Evolutionary conservation across 2,329 filamentous ascomycete species (phyloP), one percentile per base, ranked within the genome.

Genomic region (Juglanconis juglandina): DNA sequence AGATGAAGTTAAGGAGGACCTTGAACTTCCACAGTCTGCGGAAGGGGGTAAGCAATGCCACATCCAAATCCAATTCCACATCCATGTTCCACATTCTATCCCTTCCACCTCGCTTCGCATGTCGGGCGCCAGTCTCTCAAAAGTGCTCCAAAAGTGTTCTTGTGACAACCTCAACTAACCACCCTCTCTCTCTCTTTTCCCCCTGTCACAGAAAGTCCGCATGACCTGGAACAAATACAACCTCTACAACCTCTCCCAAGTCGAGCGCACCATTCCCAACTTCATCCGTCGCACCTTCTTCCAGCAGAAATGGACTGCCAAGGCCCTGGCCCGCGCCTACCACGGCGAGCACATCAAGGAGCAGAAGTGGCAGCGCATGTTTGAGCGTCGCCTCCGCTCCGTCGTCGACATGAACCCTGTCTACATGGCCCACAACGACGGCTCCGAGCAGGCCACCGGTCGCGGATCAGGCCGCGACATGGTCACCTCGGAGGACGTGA

Each of bases 191-290:
- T 24, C 44, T 56, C 56, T 50, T 33, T 41, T 52, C 24, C 24
- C 24, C 24, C 24, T 24, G 24, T 24, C 24, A 57, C 72, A 98
- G 93, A 96, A 92, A 90, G 75, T 96, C 75, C 89, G 94, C 70
- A 91, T 95, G 81, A 92, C 92, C 80, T 97, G 94, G 95, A 96
- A 92, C 81, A 96, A 96, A 79, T 92, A 92, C 82, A 96, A 96
- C 73, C 83, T 99, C 65, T 99, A 91, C 85, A 97, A 97, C 77
- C 78, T 99, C 66, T 78, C 80, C 54, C 54, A 58, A 44, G 54
- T 63, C 52, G 46, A 61, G 10, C 44, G 55, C 24, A 63, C 50
- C 13, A 63, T 63, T 30, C 61, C 61, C 39, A 58, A 58, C 51
- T 63, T 61, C 54, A 63, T 63, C 55, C 30, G 34, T 10, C 83